These are phyloP conservation scores for Pycnococcus provasolii DNA, from an alignment of 139 green algal genomes.

Conservation along the genomic window DNA sequence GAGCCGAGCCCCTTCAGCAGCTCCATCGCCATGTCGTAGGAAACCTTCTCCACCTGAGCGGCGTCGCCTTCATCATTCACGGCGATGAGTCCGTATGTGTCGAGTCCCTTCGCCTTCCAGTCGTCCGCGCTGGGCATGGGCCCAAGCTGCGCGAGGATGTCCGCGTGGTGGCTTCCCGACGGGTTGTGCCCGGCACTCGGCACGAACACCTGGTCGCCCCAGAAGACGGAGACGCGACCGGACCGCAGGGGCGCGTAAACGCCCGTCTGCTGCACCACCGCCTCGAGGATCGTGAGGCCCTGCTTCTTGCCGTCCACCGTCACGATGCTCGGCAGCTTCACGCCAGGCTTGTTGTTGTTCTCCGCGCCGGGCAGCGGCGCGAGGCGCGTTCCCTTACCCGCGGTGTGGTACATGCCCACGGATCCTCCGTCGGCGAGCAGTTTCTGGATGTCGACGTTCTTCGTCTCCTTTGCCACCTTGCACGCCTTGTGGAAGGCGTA, in stretches of 20 bases:
- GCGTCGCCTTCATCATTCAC: slow-evolving; percentile 19
- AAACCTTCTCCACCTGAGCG: slow-evolving; percentile 24
- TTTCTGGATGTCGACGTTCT: slow-evolving; percentile 4
- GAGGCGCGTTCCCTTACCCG: slow-evolving; percentile 17
- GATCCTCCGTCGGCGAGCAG: not conserved
- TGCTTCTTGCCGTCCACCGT: slow-evolving; percentile 4
- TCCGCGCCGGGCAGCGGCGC: slow-evolving; percentile 18
- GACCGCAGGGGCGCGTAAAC: slow-evolving; percentile 8
- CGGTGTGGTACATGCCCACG: slow-evolving; percentile 22
- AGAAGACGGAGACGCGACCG: slow-evolving; percentile 14
- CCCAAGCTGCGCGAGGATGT: slow-evolving; percentile 17
- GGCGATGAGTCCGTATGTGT: slow-evolving; percentile 22
- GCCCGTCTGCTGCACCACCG: slow-evolving; percentile 15
- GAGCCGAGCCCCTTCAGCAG: slow-evolving; percentile 13
- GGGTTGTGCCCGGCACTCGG: slow-evolving; percentile 1
- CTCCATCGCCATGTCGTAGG: slow-evolving; percentile 4
- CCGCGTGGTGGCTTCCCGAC: slow-evolving; percentile 12
- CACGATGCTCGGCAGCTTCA: slow-evolving; percentile 18
- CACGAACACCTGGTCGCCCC: slow-evolving; percentile 26
- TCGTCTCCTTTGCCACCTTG: not conserved
- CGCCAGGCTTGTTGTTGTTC: slow-evolving; percentile 26
- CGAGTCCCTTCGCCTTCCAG: slow-evolving; percentile 12
- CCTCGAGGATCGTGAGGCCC: slow-evolving; percentile 23
- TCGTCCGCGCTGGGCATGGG: slow-evolving; percentile 20
- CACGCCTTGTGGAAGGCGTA: slow-evolving; percentile 24